Conservation (phyloP, 2,329 filamentous ascomycete genomes). For the Lachnellula cervina region DNA sequence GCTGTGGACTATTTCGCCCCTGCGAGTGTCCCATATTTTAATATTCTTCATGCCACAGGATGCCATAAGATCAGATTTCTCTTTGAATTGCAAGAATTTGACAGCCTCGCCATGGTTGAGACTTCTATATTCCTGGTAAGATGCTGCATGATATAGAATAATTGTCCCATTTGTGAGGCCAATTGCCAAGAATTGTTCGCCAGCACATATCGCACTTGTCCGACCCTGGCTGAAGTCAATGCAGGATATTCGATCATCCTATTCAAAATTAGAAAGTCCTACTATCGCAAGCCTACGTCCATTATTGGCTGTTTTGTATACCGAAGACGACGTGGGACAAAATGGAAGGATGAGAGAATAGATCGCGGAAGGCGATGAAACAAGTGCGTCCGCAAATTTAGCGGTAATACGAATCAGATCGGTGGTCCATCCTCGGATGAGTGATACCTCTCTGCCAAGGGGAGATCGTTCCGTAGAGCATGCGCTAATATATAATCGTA, state of each 20-base stretch:
- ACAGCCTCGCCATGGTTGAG: slow-evolving; percentile 31
- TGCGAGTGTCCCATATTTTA: slow-evolving; percentile 31
- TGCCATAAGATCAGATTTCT: slow-evolving; percentile 28
- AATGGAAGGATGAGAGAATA: slow-evolving; percentile 34
- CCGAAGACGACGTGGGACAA: slow-evolving; percentile 27
- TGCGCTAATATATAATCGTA: slow-evolving; percentile 25
- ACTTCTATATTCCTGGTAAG: slow-evolving; percentile 22
- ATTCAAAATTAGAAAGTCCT: slow-evolving; percentile 21
- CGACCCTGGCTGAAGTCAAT: slow-evolving; percentile 12
- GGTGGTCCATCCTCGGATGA: slow-evolving; percentile 29
- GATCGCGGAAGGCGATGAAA: slow-evolving; percentile 31
- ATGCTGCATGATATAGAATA: slow-evolving; percentile 19
- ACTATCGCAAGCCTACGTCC: slow-evolving; percentile 15
- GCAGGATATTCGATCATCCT: slow-evolving; percentile 28
- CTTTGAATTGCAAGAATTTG: slow-evolving; percentile 31
- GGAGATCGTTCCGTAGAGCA: slow-evolving; percentile 6
- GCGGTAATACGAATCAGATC: slow-evolving; percentile 32
- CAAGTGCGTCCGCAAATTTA: slow-evolving; percentile 31
- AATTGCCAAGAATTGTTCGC: slow-evolving; percentile 23
- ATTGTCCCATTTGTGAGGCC: slow-evolving; percentile 22
- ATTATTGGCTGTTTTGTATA: slow-evolving; percentile 14
- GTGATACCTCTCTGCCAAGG: slow-evolving; percentile 18
- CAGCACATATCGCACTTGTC: slow-evolving; percentile 14
- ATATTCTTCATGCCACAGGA: slow-evolving; percentile 29
- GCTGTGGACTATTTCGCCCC: slow-evolving; percentile 20